Percentiles rank a stretch among this genome's conserved stretches.
Evolutionary conservation across 805 yeast species (phyloP).

Genomic region (Kurtzmaniella fragi): DNA sequence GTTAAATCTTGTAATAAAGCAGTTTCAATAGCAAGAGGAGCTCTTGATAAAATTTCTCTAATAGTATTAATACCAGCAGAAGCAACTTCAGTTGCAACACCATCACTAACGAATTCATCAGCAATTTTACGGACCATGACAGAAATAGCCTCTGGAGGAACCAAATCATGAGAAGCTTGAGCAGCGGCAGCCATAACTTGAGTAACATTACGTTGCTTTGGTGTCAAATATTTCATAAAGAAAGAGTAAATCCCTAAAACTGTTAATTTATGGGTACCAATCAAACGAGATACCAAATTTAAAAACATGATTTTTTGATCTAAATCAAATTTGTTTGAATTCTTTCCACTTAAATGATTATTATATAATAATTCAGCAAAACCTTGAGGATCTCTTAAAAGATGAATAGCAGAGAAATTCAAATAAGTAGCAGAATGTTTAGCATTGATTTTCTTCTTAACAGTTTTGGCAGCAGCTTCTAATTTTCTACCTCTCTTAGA

Average conservation of each 20-base stretch:
- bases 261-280: constrained; percentile 92
- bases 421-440: constrained; percentile 62
- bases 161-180: constrained; percentile 93
- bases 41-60: constrained; percentile 87
- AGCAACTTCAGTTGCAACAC: constrained; percentile 97
- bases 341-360: constrained; percentile 66
- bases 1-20: constrained; percentile 83
- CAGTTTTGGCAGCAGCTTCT: constrained; percentile 63
- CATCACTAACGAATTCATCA: constrained; percentile 96
- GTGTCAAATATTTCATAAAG: constrained; percentile 84
- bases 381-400: constrained; percentile 95
- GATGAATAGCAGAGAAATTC: constrained; percentile 91
- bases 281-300: constrained; percentile 81
- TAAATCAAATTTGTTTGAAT: constrained; percentile 64
- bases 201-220: constrained; percentile 91
- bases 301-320: constrained; percentile 87
- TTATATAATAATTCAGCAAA: constrained; percentile 84
- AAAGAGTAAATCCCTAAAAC: constrained; percentile 87
- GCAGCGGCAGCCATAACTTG: constrained; percentile 96
- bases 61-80: constrained; percentile 97
- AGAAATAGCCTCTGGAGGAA: constrained; percentile 87
- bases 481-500: constrained; percentile 76
- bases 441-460: constrained; percentile 57
- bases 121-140: constrained; percentile 88
- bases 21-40: constrained; percentile 90